Evolutionary conservation across 2,329 filamentous ascomycete species (phyloP).

Genomic region (Metarhizium guizhouense): DNA sequence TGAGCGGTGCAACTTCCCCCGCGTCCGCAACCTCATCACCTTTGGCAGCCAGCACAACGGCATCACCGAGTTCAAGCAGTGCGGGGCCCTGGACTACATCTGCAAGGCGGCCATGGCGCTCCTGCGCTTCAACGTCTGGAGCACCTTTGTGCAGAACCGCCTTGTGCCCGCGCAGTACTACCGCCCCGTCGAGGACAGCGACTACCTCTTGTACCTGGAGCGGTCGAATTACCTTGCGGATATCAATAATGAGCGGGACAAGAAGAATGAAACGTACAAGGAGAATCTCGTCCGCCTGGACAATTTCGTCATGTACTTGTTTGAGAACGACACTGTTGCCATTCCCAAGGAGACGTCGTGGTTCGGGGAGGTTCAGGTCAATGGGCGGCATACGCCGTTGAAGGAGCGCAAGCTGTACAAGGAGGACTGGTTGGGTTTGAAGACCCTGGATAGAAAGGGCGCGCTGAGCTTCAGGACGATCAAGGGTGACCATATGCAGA

Average conservation of each 20-base stretch:
- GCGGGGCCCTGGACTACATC: constrained; percentile 62
- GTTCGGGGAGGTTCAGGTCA: constrained; percentile 80
- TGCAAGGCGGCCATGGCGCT: constrained; percentile 75
- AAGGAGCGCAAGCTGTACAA: constrained; percentile 65
- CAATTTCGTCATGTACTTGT: constrained; percentile 83
- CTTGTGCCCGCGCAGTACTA: constrained; percentile 95
- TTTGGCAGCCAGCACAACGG: constrained; percentile 91
- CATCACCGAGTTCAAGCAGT: constrained; percentile 73
- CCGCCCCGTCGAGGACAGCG: constrained; percentile 55
- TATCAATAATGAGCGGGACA: constrained; percentile 80
- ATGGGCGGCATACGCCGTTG: constrained; percentile 53
- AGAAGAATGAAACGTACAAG: constrained; percentile 69
- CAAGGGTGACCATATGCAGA: constrained; percentile 75
- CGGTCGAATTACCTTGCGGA: constrained; percentile 85
- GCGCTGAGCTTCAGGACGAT: constrained; percentile 66
- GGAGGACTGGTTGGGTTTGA: constrained; percentile 91
- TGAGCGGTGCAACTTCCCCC: constrained; percentile 73
- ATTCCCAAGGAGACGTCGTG: constrained; percentile 85
- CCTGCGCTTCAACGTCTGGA: constrained; percentile 74
- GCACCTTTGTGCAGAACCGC: constrained; percentile 62
- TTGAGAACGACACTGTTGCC: constrained; percentile 76
- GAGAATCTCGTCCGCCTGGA: constrained; percentile 59
- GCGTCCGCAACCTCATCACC: constrained; percentile 71
- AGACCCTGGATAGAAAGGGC: constrained; percentile 66
- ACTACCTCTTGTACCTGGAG: constrained; percentile 63